A percentile compares a stretch with the other conserved stretches of the same genome.
Conservation (phyloP, 2,329 filamentous ascomycete species). For the Rhinocladiella similis region DNA sequence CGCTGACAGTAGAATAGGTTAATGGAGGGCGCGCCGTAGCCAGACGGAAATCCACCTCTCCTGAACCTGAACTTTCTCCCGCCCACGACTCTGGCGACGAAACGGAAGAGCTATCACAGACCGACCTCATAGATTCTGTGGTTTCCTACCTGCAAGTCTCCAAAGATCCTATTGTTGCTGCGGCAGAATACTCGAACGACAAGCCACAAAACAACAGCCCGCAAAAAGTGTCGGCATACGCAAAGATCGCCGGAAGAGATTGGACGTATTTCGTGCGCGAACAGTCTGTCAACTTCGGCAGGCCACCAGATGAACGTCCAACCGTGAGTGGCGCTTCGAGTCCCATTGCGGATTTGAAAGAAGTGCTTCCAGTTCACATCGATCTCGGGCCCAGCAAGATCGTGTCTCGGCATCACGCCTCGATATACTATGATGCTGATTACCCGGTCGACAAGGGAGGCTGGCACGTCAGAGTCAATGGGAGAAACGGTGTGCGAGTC, state of each 20-base stretch:
- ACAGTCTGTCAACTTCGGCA: slow-evolving; percentile 51
- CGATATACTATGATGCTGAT: slow-evolving; percentile 70
- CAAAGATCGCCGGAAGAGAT: slow-evolving; percentile 51
- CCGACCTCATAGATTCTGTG: slow-evolving; percentile 49
- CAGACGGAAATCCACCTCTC: slow-evolving; percentile 26
- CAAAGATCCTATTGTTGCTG: slow-evolving; percentile 45
- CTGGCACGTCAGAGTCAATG: slow-evolving; percentile 86
- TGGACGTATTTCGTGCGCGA: slow-evolving; percentile 55
- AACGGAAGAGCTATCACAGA: slow-evolving; percentile 42
- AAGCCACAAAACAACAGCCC: slow-evolving; percentile 39
- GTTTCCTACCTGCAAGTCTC: slow-evolving; percentile 47
- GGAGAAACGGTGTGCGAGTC: slow-evolving; percentile 85
- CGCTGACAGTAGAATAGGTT: slow-evolving; percentile 14
- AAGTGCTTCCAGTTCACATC: slow-evolving; percentile 65
- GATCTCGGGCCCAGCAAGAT: slow-evolving; percentile 84
- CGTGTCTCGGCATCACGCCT: slow-evolving; percentile 74
- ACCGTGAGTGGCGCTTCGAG: slow-evolving; percentile 39
- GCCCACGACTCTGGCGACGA: slow-evolving; percentile 44
- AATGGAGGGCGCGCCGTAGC: slow-evolving; percentile 18
- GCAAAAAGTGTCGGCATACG: slow-evolving; percentile 51
- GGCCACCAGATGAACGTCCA: slow-evolving; percentile 47
- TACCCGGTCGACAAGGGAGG: slow-evolving; percentile 52
- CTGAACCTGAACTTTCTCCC: slow-evolving; percentile 41
- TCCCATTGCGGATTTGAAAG: slow-evolving; percentile 46
- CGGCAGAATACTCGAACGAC: slow-evolving; percentile 46